A percentile compares a stretch with the other conserved stretches of the same genome.
Evolutionary conservation across 768 basidiomycete genomes (phyloP).

Genomic region (Kwoniella bestiolae): DNA sequence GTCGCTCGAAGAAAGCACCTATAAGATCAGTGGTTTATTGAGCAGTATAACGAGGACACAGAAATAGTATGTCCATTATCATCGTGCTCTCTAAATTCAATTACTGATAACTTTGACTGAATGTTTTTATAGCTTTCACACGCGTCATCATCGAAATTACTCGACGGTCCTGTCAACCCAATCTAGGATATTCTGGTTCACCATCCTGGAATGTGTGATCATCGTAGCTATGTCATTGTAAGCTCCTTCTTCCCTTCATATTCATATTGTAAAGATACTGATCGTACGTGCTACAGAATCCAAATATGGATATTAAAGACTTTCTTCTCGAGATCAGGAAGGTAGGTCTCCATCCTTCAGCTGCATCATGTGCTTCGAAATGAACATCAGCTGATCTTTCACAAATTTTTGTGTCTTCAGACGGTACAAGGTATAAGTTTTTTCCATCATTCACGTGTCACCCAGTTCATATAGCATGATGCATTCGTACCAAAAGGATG

Average conservation of each 20-base stretch:
- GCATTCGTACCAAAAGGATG: background rate
- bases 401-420: slow-evolving; percentile 4
- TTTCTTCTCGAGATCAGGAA: slow-evolving; percentile 93
- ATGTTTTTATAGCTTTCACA: slow-evolving; percentile 73
- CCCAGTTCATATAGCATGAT: background rate
- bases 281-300: slow-evolving; percentile 61
- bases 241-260: slow-evolving; percentile 53
- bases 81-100: background rate
- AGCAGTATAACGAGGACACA: slow-evolving; percentile 89
- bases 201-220: slow-evolving; percentile 71
- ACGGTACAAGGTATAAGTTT: slow-evolving; percentile 45
- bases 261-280: slow-evolving; percentile 21
- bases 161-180: slow-evolving; percentile 88
- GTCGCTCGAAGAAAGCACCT: slow-evolving; percentile 92
- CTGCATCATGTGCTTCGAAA: too few species aligned
- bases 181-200: slow-evolving; percentile 93
- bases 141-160: slow-evolving; percentile 90
- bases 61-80: slow-evolving; percentile 71
- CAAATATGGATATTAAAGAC: slow-evolving; percentile 93
- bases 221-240: slow-evolving; percentile 87
- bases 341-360: slow-evolving; percentile 58
- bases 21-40: slow-evolving; percentile 82
- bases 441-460: too few species aligned
- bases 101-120: background rate
- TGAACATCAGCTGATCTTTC: background rate